A percentile compares a stretch with the other conserved stretches of the same genome.
Conservation (phyloP, 2,329 filamentous ascomycete genomes). For the Pyrenochaeta sp. region DNA sequence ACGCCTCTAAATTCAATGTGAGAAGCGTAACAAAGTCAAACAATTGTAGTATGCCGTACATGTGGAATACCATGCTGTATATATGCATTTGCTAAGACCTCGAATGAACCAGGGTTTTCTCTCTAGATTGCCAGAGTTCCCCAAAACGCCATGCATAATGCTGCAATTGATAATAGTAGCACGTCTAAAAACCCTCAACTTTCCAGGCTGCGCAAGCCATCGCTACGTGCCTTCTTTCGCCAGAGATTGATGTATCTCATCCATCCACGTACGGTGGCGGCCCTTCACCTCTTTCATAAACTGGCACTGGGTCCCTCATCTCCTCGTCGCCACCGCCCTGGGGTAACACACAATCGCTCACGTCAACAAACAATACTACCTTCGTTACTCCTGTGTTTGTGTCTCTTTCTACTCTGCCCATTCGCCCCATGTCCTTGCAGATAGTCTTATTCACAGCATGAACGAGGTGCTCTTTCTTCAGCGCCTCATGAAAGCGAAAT, state of each 20-base stretch:
- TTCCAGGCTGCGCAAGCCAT: neutral
- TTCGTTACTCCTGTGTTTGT: slow-evolving; percentile 5
- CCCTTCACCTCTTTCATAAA: slow-evolving; percentile 19
- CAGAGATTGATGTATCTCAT: neutral
- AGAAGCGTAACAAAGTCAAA: too few relatives aligned
- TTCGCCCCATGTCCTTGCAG: slow-evolving; percentile 15
- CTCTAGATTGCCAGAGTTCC: too few relatives aligned
- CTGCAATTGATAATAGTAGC: too few relatives aligned
- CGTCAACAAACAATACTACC: slow-evolving; percentile 23
- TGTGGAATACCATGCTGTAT: too few relatives aligned
- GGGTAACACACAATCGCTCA: slow-evolving; percentile 11
- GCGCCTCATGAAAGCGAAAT: slow-evolving; percentile 9
- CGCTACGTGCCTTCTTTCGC: neutral
- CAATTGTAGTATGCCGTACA: too few relatives aligned
- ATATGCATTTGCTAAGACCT: too few relatives aligned
- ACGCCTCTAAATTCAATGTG: too few relatives aligned
- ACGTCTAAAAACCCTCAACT: neutral
- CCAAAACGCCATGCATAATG: too few relatives aligned
- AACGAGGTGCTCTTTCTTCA: slow-evolving; percentile 9
- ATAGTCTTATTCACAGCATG: slow-evolving; percentile 16
- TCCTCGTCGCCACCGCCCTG: neutral
- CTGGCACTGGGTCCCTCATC: slow-evolving; percentile 14
- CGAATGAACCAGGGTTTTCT: too few relatives aligned
- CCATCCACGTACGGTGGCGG: slow-evolving; percentile 15
- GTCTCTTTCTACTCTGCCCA: slow-evolving; percentile 21